Evolutionary conservation across 2,329 filamentous ascomycete species (phyloP).

Genomic region (Ceratocystis papillata): DNA sequence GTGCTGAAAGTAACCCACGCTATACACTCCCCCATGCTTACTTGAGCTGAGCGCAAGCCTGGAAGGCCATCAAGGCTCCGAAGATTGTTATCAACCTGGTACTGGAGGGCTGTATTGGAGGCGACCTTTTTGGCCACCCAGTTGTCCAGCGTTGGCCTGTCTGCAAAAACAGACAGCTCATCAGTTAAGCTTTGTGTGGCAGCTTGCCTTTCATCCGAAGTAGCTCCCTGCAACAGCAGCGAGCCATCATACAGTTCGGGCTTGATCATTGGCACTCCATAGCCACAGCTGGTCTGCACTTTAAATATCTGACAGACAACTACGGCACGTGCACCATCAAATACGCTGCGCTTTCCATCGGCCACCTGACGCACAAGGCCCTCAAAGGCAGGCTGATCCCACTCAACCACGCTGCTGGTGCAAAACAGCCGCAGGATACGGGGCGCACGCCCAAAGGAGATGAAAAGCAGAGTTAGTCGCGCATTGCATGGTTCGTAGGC

Average conservation of each 20-base stretch:
- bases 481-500: constrained; percentile 57
- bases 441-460: constrained; percentile 48
- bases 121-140: constrained; percentile 41
- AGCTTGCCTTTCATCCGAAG: constrained; percentile 9
- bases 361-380: constrained; percentile 38
- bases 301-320: constrained; percentile 53
- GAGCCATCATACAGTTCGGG: constrained; percentile 32
- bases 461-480: constrained; percentile 64
- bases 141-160: constrained; percentile 45
- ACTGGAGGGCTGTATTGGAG: constrained; percentile 42
- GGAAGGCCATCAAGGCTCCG: constrained; percentile 49
- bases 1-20: constrained; percentile 34
- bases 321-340: constrained; percentile 47
- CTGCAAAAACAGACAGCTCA: constrained; percentile 38
- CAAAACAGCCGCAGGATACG: constrained; percentile 57
- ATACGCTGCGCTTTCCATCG: constrained; percentile 32
- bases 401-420: constrained; percentile 48
- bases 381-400: constrained; percentile 41
- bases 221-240: constrained; percentile 9
- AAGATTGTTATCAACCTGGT: constrained; percentile 46
- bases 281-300: constrained; percentile 58
- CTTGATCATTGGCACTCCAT: constrained; percentile 47
- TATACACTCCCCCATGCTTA: constrained; percentile 39
- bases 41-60: constrained; percentile 44
- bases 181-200: constrained; percentile 22